Evolutionary conservation across 179 eudicot species (phyloP), one percentile per base, ranked within the genome.

Genomic region (Gypsophila paniculata): DNA sequence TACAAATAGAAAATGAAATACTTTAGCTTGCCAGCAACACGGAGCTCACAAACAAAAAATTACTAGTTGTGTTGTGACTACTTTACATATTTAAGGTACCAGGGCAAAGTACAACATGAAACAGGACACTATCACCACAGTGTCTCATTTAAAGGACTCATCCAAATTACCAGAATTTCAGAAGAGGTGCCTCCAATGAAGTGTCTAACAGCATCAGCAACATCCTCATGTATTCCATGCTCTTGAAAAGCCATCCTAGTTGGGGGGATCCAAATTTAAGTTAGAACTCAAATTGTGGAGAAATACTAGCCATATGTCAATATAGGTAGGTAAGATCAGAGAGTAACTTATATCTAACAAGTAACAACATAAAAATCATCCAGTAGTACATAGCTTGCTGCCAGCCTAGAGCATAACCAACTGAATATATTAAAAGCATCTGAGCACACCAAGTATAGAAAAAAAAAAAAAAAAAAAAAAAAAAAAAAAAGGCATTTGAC

Each of bases 161-260:
- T 26, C 52, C 44, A 58, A 26, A 15, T 57, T 84, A 91, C 99
- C 90, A 86, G 84, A 68, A 91, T 83, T 81, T 90, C 90, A 42
- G 81, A 69, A 80, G 90, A 57, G 79, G 84, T 78, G 63, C 88
- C 94, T 61, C 94, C 90, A 80, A 89, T 74, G 79, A 81, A 79
- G 74, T 86, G 89, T 70, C 81, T 84, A 73, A 94, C 78, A 25
- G 77, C 80, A 69, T 82, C 69, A 42, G 85, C 79, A 77, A 87
- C 92, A 72, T 89, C 96, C 69, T 84, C 87, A 74, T 77, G 72
- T 29, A 82, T 62, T 65, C 84, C 96, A 83, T 78, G 79, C 84
- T 94, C 97, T 76, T 82, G 79, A 73, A 82, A 81, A 72, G 84
- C 88, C 91, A 82, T 83, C 94, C 99, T 94, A 55, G 34, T 17